Evolutionary conservation across 2,329 filamentous ascomycete genomes (phyloP), one percentile per base, ranked within the genome.

Genomic region (Thielaviopsis euricoi): DNA sequence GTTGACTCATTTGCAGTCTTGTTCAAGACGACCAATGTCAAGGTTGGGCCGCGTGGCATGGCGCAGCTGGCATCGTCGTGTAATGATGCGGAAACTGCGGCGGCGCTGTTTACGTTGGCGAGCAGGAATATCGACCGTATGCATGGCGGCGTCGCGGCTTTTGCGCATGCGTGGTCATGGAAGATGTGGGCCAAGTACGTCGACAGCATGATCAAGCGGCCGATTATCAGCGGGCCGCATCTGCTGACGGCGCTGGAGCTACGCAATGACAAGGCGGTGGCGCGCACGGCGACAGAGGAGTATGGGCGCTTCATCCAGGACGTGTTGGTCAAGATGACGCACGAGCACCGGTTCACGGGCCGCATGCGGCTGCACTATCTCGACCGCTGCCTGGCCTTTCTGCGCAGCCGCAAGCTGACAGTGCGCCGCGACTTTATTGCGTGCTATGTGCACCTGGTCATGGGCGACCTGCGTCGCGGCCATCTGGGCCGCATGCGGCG

Each of bases 381-480:
- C 6, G 62, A 68, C 53, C 61, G 62, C 5, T 67, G 67, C 43
- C 57, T 67, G 9, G 57, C 61, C 17, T 61, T 62, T 53, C 63
- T 68, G 55, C 64, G 64, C 49, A 56, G 56, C 6, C 60, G 67
- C 26, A 62, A 53, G 52, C 61, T 62, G 9, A 59, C 54, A 12
- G 56, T 67, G n/a, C 64, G 69, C 7, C 60, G 63, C 6, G 55
- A 62, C 19, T 62, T 65, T 10, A 59, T 73, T 19, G 61, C 61
- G 50, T 63, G 62, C 37, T 40, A 71, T n/a, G 58, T 66, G 6
- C 56, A 61, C 5, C 58, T 68, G 1, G 59, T 70, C 21, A 64
- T 67, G 3, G 62, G 66, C 10, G 71, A 73, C 58, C 63, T 73
- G 4, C 66, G 67, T 33, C 59, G 60, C 40, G 70, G 70, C 6